Conservation (phyloP, 2,329 filamentous ascomycete species). For the Colletotrichum destructivum region DNA sequence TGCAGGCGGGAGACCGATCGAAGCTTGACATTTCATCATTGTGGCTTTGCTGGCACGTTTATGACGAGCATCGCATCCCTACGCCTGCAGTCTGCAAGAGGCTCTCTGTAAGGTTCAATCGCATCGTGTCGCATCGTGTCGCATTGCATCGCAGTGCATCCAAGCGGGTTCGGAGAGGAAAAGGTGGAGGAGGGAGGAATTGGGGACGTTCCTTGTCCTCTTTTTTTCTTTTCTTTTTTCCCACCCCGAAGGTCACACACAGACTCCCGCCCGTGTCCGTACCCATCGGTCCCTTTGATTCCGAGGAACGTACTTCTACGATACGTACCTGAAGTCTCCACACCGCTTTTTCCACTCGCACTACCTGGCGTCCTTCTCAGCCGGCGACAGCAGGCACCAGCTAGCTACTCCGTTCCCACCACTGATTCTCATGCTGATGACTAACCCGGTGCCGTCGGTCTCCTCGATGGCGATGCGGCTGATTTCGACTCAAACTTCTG, state of each 20-base stretch:
- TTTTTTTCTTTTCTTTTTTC: no score
- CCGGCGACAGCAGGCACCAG: conserved; percentile 21
- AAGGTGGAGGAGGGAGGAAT: background rate
- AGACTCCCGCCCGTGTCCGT: conserved; percentile 14
- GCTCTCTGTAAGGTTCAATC: background rate
- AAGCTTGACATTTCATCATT: conserved; percentile 30
- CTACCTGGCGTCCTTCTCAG: conserved; percentile 4
- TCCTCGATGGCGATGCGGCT: conserved; percentile 21
- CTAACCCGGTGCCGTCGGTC: conserved; percentile 6
- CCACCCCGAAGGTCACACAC: background rate
- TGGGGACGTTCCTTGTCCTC: background rate
- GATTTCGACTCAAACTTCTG: conserved; percentile 21
- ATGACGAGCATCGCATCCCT: conserved; percentile 14
- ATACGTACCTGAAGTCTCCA: background rate
- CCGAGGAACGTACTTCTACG: background rate
- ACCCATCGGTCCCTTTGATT: background rate
- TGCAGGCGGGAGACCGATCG: conserved; percentile 21
- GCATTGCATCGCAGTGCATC: background rate
- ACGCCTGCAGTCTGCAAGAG: background rate
- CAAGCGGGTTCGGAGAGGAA: background rate
- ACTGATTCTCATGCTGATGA: background rate
- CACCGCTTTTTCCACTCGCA: conserved; percentile 1
- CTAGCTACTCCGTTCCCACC: background rate
- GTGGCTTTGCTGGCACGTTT: background rate
- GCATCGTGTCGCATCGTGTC: conserved; percentile 9